Base-by-base conservation (phyloP, 1,284 basidiomycete genomes). In the Pyrrhoderma noxium region DNA sequence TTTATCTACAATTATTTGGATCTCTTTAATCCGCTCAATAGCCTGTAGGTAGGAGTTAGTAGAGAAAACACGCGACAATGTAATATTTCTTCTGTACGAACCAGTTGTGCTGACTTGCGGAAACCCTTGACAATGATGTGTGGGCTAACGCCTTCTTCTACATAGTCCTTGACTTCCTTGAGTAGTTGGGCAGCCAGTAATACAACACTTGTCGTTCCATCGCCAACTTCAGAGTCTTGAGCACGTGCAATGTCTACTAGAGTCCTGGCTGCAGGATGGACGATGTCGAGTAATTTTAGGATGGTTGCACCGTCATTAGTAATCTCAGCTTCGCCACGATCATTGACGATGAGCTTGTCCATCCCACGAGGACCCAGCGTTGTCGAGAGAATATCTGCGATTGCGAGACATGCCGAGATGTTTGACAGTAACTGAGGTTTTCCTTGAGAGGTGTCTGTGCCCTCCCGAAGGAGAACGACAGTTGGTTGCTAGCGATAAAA, bases 271-370 rank as follows among this genome's bases (percentile, higher is more conserved):
- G 95, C 95, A 43, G 95, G 95, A 68, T 99, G 95, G 7, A 99
- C 88, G 64, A 99, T 96, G 61, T 98, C 95, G 55, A 99, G 80
- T 44, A 99, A 77, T 69, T 96, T 96, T 63, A 99, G 76, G 62
- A 99, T 96, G 50, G 95, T 98, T 41, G 95, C 95, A 52, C 95
- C 95, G 79, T 98, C 95, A 67, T 98, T 95, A 23, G 94, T 97
- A 65, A 99, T 99, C 70, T 96, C 94, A 14, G 95, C 92, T 59
- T 95, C 85, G 49, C 95, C 94, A 52, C 93, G 83, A 59, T 91
- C 86, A 58, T 84, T 85, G 1, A 95, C 90, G 59, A 94, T 94
- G 52, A 99, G 76, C 70, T 98, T 99, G 72, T 98, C 95, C 94
- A 98, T 98, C 56, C 96, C 96, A 56, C 96, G 78, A 13, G 96